Conservation (phyloP, 225 moss, liverwort and hornwort species). For the Climacium dendroides region DNA sequence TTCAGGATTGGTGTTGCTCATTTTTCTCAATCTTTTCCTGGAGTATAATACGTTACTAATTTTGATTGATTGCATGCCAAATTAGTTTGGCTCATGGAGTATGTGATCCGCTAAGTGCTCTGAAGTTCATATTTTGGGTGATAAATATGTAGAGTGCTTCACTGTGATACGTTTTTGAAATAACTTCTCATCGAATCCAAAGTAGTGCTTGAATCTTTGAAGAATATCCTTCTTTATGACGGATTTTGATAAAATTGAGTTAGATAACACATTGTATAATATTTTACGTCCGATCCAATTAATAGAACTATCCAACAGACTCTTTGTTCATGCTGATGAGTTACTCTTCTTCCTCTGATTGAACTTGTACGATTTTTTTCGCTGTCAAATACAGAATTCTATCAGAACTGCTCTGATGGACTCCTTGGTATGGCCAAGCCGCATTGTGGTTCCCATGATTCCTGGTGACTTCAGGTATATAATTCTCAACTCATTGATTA, state of each 20-base stretch:
- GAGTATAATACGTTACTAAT: not conserved
- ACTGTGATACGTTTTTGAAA: not conserved
- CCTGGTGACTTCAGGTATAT: conserved; percentile 76
- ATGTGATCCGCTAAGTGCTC: not conserved
- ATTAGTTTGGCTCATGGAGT: not conserved
- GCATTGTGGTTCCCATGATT: conserved; percentile 72
- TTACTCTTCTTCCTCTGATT: not conserved
- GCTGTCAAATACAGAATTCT: conserved; percentile 23
- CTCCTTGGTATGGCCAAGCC: conserved; percentile 81
- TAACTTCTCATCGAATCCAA: not conserved
- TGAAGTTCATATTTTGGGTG: not conserved
- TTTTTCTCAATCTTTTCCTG: not conserved
- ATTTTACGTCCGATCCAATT: not conserved
- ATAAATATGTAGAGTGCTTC: not conserved
- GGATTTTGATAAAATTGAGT: not conserved
- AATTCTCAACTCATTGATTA: not conserved
- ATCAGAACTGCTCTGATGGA: conserved; percentile 74
- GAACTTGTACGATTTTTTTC: not conserved
- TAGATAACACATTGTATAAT: not conserved
- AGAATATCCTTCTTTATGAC: not conserved
- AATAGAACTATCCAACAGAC: not conserved
- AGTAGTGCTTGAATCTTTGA: not conserved
- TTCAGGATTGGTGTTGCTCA: not conserved
- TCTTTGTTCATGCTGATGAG: not conserved
- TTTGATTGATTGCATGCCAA: not conserved